phyloP scores from a whole-genome alignment of 768 basidiomycete species.

The Udeniomyces megalosporus region DNA sequence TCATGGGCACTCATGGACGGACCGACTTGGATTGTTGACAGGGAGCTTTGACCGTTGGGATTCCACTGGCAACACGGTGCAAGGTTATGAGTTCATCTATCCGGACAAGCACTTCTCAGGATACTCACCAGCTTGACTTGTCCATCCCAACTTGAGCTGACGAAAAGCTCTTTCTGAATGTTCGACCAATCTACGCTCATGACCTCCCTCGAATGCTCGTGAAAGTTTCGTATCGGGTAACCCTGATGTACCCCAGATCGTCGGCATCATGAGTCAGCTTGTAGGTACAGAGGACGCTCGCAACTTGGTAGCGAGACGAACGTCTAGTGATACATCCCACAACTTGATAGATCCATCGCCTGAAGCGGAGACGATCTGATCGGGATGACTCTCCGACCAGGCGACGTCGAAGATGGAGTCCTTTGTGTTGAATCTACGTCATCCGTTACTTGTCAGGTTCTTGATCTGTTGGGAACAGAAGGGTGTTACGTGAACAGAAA shows the following conservation, averaged over 20 bases:
- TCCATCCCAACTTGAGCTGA: constrained; percentile 54
- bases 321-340: constrained; percentile 79
- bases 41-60: constrained; percentile 60
- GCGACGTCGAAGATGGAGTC: constrained; percentile 80
- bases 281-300: not conserved
- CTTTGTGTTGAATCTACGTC: constrained; percentile 66
- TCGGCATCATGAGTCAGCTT: not conserved
- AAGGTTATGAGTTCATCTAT: too few relatives aligned
- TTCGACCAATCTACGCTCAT: constrained; percentile 95
- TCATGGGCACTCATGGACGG: constrained; percentile 36
- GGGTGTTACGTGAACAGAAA: not conserved
- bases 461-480: not conserved
- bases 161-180: constrained; percentile 70
- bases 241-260: constrained; percentile 38
- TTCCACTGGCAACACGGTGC: too few relatives aligned
- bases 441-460: too few relatives aligned
- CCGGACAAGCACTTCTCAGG: too few relatives aligned
- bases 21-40: constrained; percentile 70
- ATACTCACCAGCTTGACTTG: constrained; percentile 68
- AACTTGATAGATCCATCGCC: constrained; percentile 80
- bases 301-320: constrained; percentile 34
- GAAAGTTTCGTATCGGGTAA: constrained; percentile 77
- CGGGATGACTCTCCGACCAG: constrained; percentile 90
- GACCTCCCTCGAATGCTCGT: constrained; percentile 83
- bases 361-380: constrained; percentile 73